Evolutionary conservation across 2,329 filamentous ascomycete species (phyloP), one percentile per base, ranked within the genome.

Genomic region (Neophaeococcomyces mojaviensis): DNA sequence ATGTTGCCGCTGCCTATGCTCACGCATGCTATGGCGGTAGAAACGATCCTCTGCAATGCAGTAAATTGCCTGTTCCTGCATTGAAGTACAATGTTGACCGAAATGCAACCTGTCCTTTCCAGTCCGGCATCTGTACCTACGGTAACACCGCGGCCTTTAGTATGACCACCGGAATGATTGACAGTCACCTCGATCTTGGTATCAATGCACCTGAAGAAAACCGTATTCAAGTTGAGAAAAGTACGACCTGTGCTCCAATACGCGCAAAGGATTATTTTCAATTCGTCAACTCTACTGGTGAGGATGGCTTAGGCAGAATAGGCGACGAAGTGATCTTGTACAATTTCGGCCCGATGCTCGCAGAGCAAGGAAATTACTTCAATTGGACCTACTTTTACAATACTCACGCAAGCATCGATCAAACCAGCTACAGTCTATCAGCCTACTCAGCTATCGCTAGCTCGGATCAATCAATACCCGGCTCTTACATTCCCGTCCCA

Each of bases 151-250:
- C 46, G 5, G 44, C 46, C 3, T 44, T 30, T 15, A 6, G 15
- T 4, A 48, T 49, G 35, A 28, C 18, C 15, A 37, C 47, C 3
- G 33, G 31, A 35, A 22, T 15, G 4, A 35, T 49, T n/a, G 35
- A 49, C 34, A 39, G 31, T 15, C 47, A 49, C 20, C 13, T 24
- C 19, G 43, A 49, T 26, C 32, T 49, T 9, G 47, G 47, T 10
- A 47, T 49, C 42, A 49, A 49, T 34, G 20, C 47, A 15, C 35
- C 43, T 4, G 28, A 19, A 26, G 15, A 24, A 7, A 10, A 37
- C 18, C 33, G 47, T 16, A 28, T 49, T 4, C n/a, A 30, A 20
- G 16, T 41, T 15, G 26, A 38, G 32, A 42, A 38, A 20, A 26
- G 15, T 5, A 37, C 37, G 5, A 46, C 34, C 2, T 49, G 47